Evolutionary conservation across 257 asterid species (phyloP).

Genomic region (Rauvolfia tetraphylla): DNA sequence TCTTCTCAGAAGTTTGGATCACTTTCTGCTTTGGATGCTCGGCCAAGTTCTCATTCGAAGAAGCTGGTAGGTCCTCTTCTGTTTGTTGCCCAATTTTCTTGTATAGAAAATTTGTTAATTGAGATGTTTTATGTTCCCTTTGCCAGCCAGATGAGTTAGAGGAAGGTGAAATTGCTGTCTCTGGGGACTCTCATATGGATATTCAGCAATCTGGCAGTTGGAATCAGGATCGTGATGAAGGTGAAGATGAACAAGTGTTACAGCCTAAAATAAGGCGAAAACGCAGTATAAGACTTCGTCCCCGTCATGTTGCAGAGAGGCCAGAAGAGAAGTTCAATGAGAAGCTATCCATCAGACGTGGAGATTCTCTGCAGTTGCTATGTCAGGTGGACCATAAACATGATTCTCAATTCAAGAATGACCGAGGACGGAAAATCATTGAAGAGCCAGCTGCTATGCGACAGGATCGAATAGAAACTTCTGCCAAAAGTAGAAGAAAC

Average conservation of each 20-base stretch:
- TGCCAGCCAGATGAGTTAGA: constrained; percentile 80
- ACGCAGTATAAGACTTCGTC: constrained; percentile 85
- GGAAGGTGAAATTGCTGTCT: constrained; percentile 91
- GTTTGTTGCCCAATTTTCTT: background rate
- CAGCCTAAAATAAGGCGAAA: constrained; percentile 93
- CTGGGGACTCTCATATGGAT: constrained; percentile 88
- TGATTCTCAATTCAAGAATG: constrained; percentile 55
- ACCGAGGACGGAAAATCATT: constrained; percentile 40
- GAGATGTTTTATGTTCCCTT: constrained; percentile 17
- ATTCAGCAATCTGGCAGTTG: constrained; percentile 98
- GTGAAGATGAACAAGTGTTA: constrained; percentile 95
- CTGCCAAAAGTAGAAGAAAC: constrained; percentile 52
- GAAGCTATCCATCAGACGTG: constrained; percentile 54
- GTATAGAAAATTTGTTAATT: constrained; percentile 1
- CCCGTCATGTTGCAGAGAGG: constrained; percentile 62
- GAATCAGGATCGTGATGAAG: constrained; percentile 94
- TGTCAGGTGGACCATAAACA: constrained; percentile 57
- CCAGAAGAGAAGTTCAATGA: constrained; percentile 58
- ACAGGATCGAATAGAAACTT: constrained; percentile 47
- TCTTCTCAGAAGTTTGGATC: constrained; percentile 99
- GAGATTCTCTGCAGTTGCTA: constrained; percentile 56
- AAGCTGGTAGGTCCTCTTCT: constrained; percentile 48
- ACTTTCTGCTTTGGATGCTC: constrained; percentile 88
- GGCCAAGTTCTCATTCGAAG: constrained; percentile 79
- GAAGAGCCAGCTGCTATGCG: constrained; percentile 52